Conservation (phyloP, 2,329 filamentous ascomycete species). For the Sclerotinia glacialis region DNA sequence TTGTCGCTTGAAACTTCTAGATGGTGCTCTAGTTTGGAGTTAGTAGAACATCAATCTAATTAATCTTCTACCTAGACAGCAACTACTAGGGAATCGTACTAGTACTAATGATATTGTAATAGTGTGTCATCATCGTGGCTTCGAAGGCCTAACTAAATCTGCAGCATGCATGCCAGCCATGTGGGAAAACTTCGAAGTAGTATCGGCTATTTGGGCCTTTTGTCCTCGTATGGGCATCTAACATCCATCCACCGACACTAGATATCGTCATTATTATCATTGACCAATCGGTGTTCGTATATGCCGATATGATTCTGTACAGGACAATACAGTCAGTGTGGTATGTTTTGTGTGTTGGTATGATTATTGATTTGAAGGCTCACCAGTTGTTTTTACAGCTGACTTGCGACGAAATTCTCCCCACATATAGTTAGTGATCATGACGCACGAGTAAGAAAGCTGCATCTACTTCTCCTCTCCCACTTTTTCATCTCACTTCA, state of each 20-base stretch:
- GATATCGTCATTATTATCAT: not conserved
- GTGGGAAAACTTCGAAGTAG: slow-evolving; percentile 5
- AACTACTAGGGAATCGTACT: too few species aligned
- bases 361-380: slow-evolving; percentile 12
- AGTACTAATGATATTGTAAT: not conserved
- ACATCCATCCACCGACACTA: not conserved
- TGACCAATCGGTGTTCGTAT: not conserved
- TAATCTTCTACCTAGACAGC: too few species aligned
- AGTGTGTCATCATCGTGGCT: slow-evolving; percentile 18
- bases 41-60: not conserved
- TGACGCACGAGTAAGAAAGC: slow-evolving; percentile 14
- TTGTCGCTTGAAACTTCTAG: slow-evolving; percentile 9
- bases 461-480: not conserved
- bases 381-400: not conserved
- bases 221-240: not conserved
- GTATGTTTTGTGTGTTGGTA: not conserved
- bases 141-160: slow-evolving; percentile 14
- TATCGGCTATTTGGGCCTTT: slow-evolving; percentile 12
- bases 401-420: slow-evolving; percentile 11
- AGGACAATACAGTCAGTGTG: slow-evolving; percentile 8
- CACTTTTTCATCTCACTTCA: slow-evolving; percentile 5
- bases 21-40: not conserved
- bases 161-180: slow-evolving; percentile 15
- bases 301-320: slow-evolving; percentile 1
- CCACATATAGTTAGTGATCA: slow-evolving; percentile 10